A percentile compares a stretch with the other conserved stretches of the same genome.
phyloP scores from a whole-genome alignment of 768 basidiomycete genomes.

The Collybia sp. region DNA sequence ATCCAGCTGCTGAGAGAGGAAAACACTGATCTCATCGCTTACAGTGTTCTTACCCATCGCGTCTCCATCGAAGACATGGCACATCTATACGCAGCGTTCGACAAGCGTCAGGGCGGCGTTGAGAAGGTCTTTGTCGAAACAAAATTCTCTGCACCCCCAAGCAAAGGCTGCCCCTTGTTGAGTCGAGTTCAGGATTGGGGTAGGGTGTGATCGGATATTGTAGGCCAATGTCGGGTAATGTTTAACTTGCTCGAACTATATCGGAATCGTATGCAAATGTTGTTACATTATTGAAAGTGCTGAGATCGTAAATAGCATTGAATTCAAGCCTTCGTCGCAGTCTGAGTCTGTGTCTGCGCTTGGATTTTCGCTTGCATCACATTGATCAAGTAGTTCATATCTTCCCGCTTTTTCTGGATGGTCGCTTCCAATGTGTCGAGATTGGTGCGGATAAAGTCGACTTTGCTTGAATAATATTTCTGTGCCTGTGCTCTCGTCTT shows the following conservation, averaged over 20 bases:
- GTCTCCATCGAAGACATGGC: conserved; percentile 64
- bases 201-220: neutral
- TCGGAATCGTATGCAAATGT: too few species aligned
- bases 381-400: conserved; percentile 68
- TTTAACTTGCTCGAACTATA: too few species aligned
- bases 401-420: conserved; percentile 88
- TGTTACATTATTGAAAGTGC: too few species aligned
- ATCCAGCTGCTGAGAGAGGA: neutral
- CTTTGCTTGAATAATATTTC: conserved; percentile 78
- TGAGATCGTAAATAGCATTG: too few species aligned
- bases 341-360: conserved; percentile 20
- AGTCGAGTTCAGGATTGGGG: conserved; percentile 49
- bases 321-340: neutral
- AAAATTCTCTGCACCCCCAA: conserved; percentile 39
- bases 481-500: conserved; percentile 80
- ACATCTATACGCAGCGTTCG: conserved; percentile 60
- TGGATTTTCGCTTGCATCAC: conserved; percentile 65
- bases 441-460: conserved; percentile 77
- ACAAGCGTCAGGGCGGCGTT: conserved; percentile 49
- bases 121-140: conserved; percentile 78
- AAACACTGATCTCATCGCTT: neutral
- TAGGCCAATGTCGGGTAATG: too few species aligned
- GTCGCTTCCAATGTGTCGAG: conserved; percentile 85
- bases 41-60: conserved; percentile 50
- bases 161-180: conserved; percentile 44